Base-by-base conservation (phyloP, 257 asterid genomes). In the Solanum sejunctum region DNA sequence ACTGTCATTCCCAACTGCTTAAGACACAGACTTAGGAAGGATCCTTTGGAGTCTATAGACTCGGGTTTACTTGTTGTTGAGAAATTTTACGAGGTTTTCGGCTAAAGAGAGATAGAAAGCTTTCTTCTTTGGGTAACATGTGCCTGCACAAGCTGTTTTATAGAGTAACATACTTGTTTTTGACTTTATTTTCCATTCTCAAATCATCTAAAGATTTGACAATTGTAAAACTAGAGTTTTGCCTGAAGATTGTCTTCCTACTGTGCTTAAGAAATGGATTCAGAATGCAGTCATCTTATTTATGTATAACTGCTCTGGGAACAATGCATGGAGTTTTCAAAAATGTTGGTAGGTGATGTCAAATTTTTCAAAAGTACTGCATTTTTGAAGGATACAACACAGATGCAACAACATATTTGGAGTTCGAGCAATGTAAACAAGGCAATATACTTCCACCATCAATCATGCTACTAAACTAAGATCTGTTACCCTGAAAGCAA, bases 21-120 rank as follows among this genome's bases (percentile, higher is more conserved):
- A 89, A 93, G 99, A 89, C 99, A 97, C 91, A 91, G 98, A 15
- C 94, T 96, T 12, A 83, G 98, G 26, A 95, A 95, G 86, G 99
- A 96, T 85, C 99, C 97, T 1, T 87, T 95, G 92, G 98, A 95
- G 88, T 92, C 99, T 0, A 97, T 97, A 6, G 98, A 97, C 93
- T 97, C 99, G 0, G 99, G 99, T 1, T 84, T 93, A 73, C 98
- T 95, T 39, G 97, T 95, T 82, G 89, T 93, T 69, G 99, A 96
- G 92, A 96, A 96, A 87, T 96, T 96, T 87, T 93, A 91, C 26
- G 97, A 96, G 89, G 93, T 94, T 80, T 92, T 93, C 82, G 88
- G 90, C 89, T 96, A 87, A 93, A 79, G 87, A 83, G 87, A 83
- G 39, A 28, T 18, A 12, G 21, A 49, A 1, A 21, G 15, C 81